Base-by-base conservation (phyloP, 2,329 filamentous ascomycete species). In the Chalaropsis ovoidea region DNA sequence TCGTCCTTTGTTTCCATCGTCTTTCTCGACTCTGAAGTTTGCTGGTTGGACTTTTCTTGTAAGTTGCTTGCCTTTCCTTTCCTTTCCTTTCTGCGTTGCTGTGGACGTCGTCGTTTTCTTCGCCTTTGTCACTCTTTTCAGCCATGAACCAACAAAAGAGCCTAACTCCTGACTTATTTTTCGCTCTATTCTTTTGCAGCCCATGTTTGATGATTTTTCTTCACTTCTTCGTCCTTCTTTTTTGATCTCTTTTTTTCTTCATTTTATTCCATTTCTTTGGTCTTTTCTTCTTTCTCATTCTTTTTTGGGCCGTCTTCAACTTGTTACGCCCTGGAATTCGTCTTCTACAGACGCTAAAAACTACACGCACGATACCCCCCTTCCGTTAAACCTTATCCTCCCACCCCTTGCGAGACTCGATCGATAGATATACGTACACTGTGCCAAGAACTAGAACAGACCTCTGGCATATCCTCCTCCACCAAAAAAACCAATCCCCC, bases 341-440 rank as follows among this genome's bases (percentile, higher is more conserved):
- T 39, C 54, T 39, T 58, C 8, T 47, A 5, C 27, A 19, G 61
- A 35, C 41, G 49, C 45, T 8, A 49, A 19, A 31, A 47, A 62
- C 61, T 19, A 41, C 43, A 22, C 61, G 24, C 42, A 62, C 61
- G 61, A 62, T 62, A 62, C 61, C 41, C 41, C 41, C 61, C 35
- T 62, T 62, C 42, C 24, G 22, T 47, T 49, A 42, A 24, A 43
- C 60, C 19, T 24, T 43, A 62, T 45, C 42, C 39, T 43, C 8
- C n/a, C 43, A 35, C 61, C 24, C 61, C 61, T 45, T 62, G 24
- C 42, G 27, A 47, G 10, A 47, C 45, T 62, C 17, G 61, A 24
- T 35, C 42, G 43, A 62, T 31, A 45, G 22, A 62, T 39, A 7
- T 39, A 47, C 7, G 42, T 24, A 49, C 42, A 49, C 24, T 24